These are phyloP conservation scores for Phytophthora capsici DNA, from an alignment of 352 stramenopile genomes.

Conservation along the genomic window DNA sequence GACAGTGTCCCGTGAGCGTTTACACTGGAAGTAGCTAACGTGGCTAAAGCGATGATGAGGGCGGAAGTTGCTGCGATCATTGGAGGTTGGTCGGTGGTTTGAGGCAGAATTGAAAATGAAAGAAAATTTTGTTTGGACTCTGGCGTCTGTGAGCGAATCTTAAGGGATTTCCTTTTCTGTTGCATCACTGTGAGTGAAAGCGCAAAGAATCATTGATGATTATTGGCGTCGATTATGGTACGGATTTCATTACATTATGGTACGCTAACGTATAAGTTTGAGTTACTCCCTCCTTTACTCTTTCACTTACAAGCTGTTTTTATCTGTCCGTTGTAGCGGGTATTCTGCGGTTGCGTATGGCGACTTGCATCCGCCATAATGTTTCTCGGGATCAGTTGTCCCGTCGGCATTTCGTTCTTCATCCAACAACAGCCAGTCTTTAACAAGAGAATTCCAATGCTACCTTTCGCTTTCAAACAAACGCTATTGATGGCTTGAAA, in stretches of 20 bases:
- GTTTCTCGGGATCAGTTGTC: no score
- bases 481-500: no score
- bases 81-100: background rate
- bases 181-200: no score
- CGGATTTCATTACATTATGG: no score
- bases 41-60: background rate
- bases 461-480: no score
- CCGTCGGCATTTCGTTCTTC: no score
- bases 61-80: slow-evolving; percentile 12
- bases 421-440: no score
- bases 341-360: no score
- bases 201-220: background rate
- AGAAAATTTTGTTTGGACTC: background rate
- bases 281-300: slow-evolving; percentile 1
- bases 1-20: slow-evolving; percentile 17
- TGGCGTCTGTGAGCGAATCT: no score
- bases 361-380: no score
- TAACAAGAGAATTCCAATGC: no score
- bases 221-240: slow-evolving; percentile 13
- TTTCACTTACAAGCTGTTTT: slow-evolving; percentile 2
- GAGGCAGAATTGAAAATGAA: slow-evolving; percentile 18
- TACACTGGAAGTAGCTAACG: slow-evolving; percentile 4
- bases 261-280: background rate
- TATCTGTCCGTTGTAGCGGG: background rate
- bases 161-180: no score